Conservation (phyloP, 1,139 yeast species). For the Geotrichum phurueaensis region DNA sequence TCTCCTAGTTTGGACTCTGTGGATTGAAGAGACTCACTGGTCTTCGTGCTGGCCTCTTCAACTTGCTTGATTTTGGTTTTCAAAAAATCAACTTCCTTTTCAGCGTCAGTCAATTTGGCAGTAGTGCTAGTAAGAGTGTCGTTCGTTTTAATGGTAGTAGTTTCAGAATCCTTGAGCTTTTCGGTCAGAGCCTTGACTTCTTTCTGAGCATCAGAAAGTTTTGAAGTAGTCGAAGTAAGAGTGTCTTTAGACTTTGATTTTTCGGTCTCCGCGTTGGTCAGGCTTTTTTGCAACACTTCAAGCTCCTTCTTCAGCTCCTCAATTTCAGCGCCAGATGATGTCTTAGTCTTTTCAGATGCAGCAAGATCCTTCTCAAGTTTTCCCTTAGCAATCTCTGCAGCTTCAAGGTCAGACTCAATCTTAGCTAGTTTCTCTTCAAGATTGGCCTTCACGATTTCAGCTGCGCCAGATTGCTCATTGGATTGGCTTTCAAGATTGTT, state of each 20-base stretch:
- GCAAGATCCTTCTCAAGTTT: not conserved
- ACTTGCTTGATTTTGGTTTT: constrained; percentile 20
- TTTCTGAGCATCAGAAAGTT: constrained; percentile 15
- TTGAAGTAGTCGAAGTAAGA: not conserved
- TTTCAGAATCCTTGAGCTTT: constrained; percentile 14
- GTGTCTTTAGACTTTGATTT: not conserved
- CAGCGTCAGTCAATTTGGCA: constrained; percentile 10
- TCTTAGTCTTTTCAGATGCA: constrained; percentile 6
- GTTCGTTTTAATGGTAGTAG: constrained; percentile 5
- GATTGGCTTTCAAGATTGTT: not conserved
- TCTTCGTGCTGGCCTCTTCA: constrained; percentile 3
- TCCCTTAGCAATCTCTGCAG: not conserved
- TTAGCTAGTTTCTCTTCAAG: constrained; percentile 5
- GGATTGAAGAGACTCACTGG: not conserved
- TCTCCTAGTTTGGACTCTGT: not conserved
- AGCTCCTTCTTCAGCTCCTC: constrained; percentile 11
- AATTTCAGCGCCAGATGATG: constrained; percentile 6
- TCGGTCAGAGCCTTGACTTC: constrained; percentile 12
- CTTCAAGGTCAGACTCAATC: not conserved
- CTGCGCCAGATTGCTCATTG: not conserved
- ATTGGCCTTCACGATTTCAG: not conserved
- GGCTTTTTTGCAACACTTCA: constrained; percentile 1
- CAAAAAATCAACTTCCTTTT: constrained; percentile 13
- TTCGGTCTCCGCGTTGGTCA: not conserved
- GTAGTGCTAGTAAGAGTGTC: constrained; percentile 13